These are phyloP conservation scores for Chloris gayana DNA, from an alignment of 176 grass and related monocot species.

Conservation along the genomic window DNA sequence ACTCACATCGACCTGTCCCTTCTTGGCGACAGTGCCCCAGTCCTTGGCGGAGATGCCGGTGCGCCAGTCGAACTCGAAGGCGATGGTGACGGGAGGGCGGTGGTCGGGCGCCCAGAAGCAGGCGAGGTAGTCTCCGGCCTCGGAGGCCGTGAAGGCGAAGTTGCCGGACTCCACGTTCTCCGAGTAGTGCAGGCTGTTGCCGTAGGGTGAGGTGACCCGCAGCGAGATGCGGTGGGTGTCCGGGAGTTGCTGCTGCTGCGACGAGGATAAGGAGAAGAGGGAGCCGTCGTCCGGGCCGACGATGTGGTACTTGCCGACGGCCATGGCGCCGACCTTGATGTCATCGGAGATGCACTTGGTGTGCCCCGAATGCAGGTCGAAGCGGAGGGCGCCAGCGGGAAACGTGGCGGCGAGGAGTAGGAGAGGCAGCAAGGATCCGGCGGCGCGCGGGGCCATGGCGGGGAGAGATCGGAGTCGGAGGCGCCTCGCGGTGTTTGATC, in stretches of 20 bases:
- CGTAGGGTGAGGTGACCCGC: slow-evolving; percentile 69
- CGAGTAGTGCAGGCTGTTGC: slow-evolving; percentile 54
- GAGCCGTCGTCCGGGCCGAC: slow-evolving; percentile 35
- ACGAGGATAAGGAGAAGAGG: neutral
- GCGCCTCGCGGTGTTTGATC: neutral
- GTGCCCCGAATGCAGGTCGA: slow-evolving; percentile 55
- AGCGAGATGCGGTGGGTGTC: slow-evolving; percentile 59
- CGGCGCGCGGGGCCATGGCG: slow-evolving; percentile 20
- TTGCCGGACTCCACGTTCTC: slow-evolving; percentile 73
- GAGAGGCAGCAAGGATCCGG: neutral
- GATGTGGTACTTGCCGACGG: slow-evolving; percentile 70
- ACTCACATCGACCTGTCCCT: slow-evolving; percentile 71
- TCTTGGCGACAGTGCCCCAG: slow-evolving; percentile 67
- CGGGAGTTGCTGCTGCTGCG: slow-evolving; percentile 47
- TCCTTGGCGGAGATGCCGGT: slow-evolving; percentile 61
- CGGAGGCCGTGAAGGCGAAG: slow-evolving; percentile 66
- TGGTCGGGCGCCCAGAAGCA: slow-evolving; percentile 67
- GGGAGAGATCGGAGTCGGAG: neutral
- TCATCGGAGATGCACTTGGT: slow-evolving; percentile 88
- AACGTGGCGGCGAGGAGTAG: neutral
- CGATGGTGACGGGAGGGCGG: slow-evolving; percentile 40
- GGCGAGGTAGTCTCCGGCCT: slow-evolving; percentile 67
- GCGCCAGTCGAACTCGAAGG: slow-evolving; percentile 70
- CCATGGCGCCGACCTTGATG: slow-evolving; percentile 62
- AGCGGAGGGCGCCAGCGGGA: slow-evolving; percentile 34